Conservation (phyloP, 2,329 filamentous ascomycete species). For the Fusarium caatingaense region DNA sequence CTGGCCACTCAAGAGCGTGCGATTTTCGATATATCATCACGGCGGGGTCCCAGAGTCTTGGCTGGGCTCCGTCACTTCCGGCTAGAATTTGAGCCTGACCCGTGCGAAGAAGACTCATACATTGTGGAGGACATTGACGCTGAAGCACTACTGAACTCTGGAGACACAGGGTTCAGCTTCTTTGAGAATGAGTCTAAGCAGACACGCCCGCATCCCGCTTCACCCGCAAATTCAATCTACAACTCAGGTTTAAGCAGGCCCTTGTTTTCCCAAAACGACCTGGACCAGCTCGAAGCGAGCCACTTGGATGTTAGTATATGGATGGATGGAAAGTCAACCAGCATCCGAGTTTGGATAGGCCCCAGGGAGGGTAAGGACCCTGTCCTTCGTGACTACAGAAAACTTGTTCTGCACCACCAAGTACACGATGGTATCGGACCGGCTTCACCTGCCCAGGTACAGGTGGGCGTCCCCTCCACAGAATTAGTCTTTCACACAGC, state of each 20-base stretch:
- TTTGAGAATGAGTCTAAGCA: slow-evolving; percentile 49
- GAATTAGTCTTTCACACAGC: slow-evolving; percentile 62
- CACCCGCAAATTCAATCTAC: slow-evolving; percentile 1
- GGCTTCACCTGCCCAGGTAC: slow-evolving; percentile 61
- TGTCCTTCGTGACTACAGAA: slow-evolving; percentile 62
- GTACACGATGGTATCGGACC: slow-evolving; percentile 57
- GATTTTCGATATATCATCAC: slow-evolving; percentile 53
- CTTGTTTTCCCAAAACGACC: background rate
- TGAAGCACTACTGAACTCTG: slow-evolving; percentile 56
- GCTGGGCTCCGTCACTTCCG: slow-evolving; percentile 64
- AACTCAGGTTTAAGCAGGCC: slow-evolving; percentile 16
- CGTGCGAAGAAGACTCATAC: slow-evolving; percentile 52
- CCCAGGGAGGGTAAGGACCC: slow-evolving; percentile 49
- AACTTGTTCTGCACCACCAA: slow-evolving; percentile 53
- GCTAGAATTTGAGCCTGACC: slow-evolving; percentile 65
- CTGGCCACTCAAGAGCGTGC: slow-evolving; percentile 61
- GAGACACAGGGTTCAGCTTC: slow-evolving; percentile 58
- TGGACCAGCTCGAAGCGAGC: slow-evolving; percentile 36
- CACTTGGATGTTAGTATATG: slow-evolving; percentile 39
- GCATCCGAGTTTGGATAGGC: slow-evolving; percentile 61
- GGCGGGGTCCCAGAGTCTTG: slow-evolving; percentile 58
- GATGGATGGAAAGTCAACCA: slow-evolving; percentile 45
- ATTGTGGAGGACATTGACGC: slow-evolving; percentile 54
- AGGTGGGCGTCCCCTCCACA: slow-evolving; percentile 60
- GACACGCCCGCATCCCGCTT: slow-evolving; percentile 15